Evolutionary conservation across 2,329 filamentous ascomycete genomes (phyloP).

Genomic region (Keithomyces neogunnii): DNA sequence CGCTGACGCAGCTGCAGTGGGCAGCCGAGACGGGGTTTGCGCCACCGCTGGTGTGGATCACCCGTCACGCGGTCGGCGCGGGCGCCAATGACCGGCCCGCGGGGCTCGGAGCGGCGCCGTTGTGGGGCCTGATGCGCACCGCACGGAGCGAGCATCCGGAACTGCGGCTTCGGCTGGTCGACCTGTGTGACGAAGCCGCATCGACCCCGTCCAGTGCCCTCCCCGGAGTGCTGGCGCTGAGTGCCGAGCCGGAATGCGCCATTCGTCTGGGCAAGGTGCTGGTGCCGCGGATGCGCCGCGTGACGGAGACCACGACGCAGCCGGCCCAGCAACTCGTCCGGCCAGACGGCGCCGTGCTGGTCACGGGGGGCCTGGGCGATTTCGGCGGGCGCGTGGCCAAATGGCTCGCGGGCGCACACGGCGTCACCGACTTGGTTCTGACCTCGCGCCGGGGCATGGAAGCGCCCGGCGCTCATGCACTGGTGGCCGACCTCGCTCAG

Average conservation of each 20-base stretch:
- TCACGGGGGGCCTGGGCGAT: conserved; percentile 11
- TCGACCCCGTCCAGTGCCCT: not conserved
- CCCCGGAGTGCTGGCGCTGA: too few relatives aligned
- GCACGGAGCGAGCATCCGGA: conserved; percentile 11
- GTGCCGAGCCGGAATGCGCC: too few relatives aligned
- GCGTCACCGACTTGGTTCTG: too few relatives aligned
- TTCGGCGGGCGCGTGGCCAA: conserved; percentile 9
- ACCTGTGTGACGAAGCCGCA: conserved; percentile 3
- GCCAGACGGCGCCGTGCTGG: conserved; percentile 9
- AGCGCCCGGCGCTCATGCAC: conserved; percentile 2
- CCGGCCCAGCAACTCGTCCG: conserved; percentile 2
- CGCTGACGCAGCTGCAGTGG: not conserved
- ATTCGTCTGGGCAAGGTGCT: too few relatives aligned
- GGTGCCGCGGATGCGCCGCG: too few relatives aligned
- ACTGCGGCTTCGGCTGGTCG: conserved; percentile 9
- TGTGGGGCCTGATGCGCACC: conserved; percentile 13
- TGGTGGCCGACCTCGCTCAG: conserved; percentile 7
- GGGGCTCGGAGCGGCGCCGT: conserved; percentile 6
- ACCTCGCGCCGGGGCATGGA: too few relatives aligned
- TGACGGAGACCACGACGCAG: not conserved
- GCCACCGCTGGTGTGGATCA: not conserved
- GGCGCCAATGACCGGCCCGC: conserved; percentile 3
- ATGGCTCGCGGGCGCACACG: conserved; percentile 1
- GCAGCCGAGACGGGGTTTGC: not conserved
- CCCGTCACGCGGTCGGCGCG: not conserved